phyloP scores from a whole-genome alignment of 2,329 filamentous ascomycete genomes.

The Alternaria hordeiaustralica region DNA sequence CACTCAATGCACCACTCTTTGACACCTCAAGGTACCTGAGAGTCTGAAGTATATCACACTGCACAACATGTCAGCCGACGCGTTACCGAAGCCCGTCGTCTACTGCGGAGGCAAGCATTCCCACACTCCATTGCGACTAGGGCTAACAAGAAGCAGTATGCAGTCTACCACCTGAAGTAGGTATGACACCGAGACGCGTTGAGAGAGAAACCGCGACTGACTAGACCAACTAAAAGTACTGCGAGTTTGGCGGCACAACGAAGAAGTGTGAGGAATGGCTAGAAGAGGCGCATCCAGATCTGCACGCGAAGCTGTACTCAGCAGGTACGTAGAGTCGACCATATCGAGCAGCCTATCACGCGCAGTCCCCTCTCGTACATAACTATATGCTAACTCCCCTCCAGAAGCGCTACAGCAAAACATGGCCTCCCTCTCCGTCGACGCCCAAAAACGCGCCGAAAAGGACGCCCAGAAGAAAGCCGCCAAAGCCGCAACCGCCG shows the following conservation, averaged over 20 bases:
- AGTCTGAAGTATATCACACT: not conserved
- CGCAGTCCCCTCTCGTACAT: not conserved
- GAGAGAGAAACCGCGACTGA: constrained; percentile 12
- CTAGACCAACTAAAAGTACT: constrained; percentile 71
- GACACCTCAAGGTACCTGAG: not conserved
- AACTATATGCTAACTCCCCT: not conserved
- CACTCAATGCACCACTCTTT: constrained; percentile 1
- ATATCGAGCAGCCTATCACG: not conserved
- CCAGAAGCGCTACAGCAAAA: constrained; percentile 75
- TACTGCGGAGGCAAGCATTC: constrained; percentile 66
- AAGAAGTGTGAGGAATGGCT: constrained; percentile 99
- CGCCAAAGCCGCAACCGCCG: constrained; percentile 86
- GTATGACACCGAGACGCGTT: constrained; percentile 45
- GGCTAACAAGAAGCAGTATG: constrained; percentile 59
- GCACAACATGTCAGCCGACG: constrained; percentile 44
- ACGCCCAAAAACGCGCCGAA: constrained; percentile 90
- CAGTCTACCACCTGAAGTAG: constrained; percentile 71
- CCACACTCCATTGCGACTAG: not conserved
- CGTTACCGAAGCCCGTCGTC: constrained; percentile 58
- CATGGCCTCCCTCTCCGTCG: constrained; percentile 83
- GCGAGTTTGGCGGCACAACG: constrained; percentile 94
- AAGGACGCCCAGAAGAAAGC: constrained; percentile 98
- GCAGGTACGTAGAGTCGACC: constrained; percentile 64
- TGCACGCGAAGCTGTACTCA: constrained; percentile 86
- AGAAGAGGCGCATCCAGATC: constrained; percentile 70